Evolutionary conservation across 805 yeast genomes (phyloP), one percentile per base, ranked within the genome.

Genomic region (Lipomyces mesembrius): DNA sequence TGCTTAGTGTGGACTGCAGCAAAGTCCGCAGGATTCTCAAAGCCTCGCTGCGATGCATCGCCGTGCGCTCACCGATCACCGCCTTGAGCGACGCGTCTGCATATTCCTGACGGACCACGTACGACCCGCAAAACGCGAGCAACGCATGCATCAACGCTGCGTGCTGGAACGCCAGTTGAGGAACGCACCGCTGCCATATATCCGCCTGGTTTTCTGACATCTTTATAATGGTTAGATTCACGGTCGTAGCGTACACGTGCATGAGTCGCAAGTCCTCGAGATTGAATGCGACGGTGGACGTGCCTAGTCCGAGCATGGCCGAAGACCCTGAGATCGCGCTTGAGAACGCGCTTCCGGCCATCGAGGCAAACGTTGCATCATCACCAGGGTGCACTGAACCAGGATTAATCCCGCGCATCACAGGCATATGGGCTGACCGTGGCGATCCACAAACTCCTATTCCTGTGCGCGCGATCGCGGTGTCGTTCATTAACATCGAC

Each of bases 81-180:
- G 17, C 35, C 14, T 11, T 17, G 25, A 27, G 7, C 5, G 62
- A 8, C 20, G 12, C 32, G 32, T 12, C 22, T 3, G 37, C 37
- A 32, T 61, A 54, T 39, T 70, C 73, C 57, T 86, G 82, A 68
- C 96, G 80, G 4, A 95, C 87, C 60, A 93, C 79, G 79, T 94
- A 98, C 0, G 98, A 91, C 1, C 98, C 98, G 64, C 96, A 88
- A 74, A 94, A 91, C 32, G 97, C 97, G 62, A 94, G 80, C 14
- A 94, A 83, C 0, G 96, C 88, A 75, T 94, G 98, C 97, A 94
- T 92, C 71, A 94, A 81, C 74, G 91, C 92, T 17, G 97, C 97
- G 75, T 88, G 88, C 64, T 88, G 85, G 78, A 93, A 92, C 4
- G 98, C 97, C 65, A 93, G 81, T 80, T 88, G 85, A 0, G 97